Base-by-base conservation (phyloP, 2,329 filamentous ascomycete species). In the Monilinia aucupariae region DNA sequence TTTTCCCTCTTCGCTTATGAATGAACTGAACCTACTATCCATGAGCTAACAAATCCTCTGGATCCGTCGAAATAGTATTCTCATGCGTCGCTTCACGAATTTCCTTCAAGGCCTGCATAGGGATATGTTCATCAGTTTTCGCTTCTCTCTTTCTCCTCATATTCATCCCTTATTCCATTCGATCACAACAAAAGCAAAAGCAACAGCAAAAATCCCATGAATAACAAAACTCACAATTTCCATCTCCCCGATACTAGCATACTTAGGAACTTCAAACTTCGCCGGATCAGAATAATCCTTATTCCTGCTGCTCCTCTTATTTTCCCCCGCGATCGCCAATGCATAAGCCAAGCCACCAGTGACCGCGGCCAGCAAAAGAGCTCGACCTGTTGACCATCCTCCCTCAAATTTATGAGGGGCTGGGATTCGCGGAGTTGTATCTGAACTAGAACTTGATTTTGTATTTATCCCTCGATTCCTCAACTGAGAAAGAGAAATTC, bases 61-160 rank as follows among this genome's bases (percentile, higher is more conserved):
- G 78, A 62, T 88, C 85, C 0, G 78, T 85, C 12, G 83, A 87
- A 47, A 88, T 82, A 52, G 85, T 80, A 65, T 86, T 83, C 55
- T 83, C 79, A 20, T 77, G 70, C 73, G 62, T 81, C 80, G 71
- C 68, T 76, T 67, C 62, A 74, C 80, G 80, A 62, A 88, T 86
- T 66, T 84, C 80, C 50, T 74, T 70, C 51, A 86, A 74, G 0
- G 84, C 83, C 84, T 85, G 65, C 39, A 52, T 47, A n/a, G 37
- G 15, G 4, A 39, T 34, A 45, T 25, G 50, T 39, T 43, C 49
- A 59, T 52, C 45, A 62, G 20, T 6, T 34, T 56, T 37, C 12
- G 7, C 13, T 45, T 3, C 25, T 43, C 9, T 10, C 41, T 43
- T 30, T 9, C 34, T 4, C 25, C 4, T 20, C 50, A 37, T 25